Base-by-base conservation (phyloP, 192 early-diverging fungal genomes). In the Linnemannia zychae region DNA sequence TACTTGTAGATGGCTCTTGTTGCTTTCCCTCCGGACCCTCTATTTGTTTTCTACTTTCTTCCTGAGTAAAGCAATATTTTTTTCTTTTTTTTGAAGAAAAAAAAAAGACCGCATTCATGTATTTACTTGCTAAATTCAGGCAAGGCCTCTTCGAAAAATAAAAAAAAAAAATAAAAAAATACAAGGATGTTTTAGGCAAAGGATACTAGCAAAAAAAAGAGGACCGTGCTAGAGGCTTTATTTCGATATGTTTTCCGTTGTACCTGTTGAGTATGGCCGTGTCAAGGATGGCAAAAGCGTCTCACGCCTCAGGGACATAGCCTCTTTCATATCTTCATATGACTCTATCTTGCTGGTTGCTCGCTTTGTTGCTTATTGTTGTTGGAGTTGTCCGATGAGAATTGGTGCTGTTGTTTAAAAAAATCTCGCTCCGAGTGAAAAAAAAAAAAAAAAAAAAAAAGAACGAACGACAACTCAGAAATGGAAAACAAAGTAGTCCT, bases 371-470 rank as follows among this genome's bases (percentile, higher is more conserved):
- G 52, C 24, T 57, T 57, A n/a, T 57, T 57, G n/a, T 63, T 63
- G 57, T 63, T 63, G 24, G 12, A 15, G 4, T 28, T 12, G 24
- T 3, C n/a, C 57, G 24, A 3, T n/a, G 22, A 63, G 15, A 60
- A 31, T 28, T 28, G 20, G 50, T 4, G 57, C 7, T 24, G 24
- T 13, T 63, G 57, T 63, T 24, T 63, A 24, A 9, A 28, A 63
- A 60, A 63, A 63, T 63, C 11, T 63, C 57, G 13, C 57, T 63
- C 57, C 57, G 57, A 63, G 57, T 63, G 57, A 63, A 63, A 60
- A 63, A 63, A 63, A n/a, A n/a, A n/a, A n/a, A n/a, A n/a, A n/a
- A n/a, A 63, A 63, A 60, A 63, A 63, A 63, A 44, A 44, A 9
- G 40, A 9, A 44, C 4, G 4, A 44, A 44, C 28, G 57, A 31